Evolutionary conservation across 1,284 basidiomycete species (phyloP).

Genomic region (Ustilago tritici): DNA sequence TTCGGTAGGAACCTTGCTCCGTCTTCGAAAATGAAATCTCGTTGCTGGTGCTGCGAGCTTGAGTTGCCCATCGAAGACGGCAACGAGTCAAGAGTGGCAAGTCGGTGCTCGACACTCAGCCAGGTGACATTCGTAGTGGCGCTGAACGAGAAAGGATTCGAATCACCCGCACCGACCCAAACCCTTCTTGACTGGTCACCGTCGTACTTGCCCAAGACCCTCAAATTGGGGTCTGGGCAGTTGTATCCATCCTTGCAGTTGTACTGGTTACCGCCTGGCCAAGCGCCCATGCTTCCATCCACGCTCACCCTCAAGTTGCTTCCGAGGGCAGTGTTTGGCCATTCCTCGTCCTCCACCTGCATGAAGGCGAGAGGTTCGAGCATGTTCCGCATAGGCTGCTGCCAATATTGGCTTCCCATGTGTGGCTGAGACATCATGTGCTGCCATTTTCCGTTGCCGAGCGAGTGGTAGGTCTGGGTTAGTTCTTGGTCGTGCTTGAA

Average conservation of each 20-base stretch:
- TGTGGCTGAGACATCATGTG: constrained; percentile 42
- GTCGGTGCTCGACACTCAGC: constrained; percentile 19
- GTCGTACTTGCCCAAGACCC: constrained; percentile 19
- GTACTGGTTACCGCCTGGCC: constrained; percentile 45
- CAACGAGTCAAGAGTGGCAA: constrained; percentile 5
- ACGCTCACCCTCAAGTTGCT: constrained; percentile 29
- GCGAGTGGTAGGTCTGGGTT: constrained; percentile 22
- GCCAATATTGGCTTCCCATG: constrained; percentile 42
- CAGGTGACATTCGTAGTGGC: constrained; percentile 25
- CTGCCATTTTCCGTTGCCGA: constrained; percentile 25
- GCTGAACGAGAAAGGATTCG: constrained; percentile 16
- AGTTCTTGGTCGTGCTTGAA: constrained; percentile 23
- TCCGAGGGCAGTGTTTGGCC: constrained; percentile 27
- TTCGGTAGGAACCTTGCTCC: constrained; percentile 8
- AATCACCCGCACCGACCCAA: constrained; percentile 31
- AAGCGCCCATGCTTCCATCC: constrained; percentile 40
- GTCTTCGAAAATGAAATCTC: not conserved
- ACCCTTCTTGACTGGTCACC: constrained; percentile 24
- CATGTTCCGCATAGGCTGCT: constrained; percentile 39
- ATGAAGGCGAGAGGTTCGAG: constrained; percentile 14
- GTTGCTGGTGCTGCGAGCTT: constrained; percentile 7
- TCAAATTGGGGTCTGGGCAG: constrained; percentile 28
- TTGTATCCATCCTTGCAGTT: constrained; percentile 38
- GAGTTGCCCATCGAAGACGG: not conserved
- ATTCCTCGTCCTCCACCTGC: constrained; percentile 11